A percentile compares a stretch with the other conserved stretches of the same genome.
phyloP scores from a whole-genome alignment of 2,329 filamentous ascomycete genomes.

The Daldinia sp. region DNA sequence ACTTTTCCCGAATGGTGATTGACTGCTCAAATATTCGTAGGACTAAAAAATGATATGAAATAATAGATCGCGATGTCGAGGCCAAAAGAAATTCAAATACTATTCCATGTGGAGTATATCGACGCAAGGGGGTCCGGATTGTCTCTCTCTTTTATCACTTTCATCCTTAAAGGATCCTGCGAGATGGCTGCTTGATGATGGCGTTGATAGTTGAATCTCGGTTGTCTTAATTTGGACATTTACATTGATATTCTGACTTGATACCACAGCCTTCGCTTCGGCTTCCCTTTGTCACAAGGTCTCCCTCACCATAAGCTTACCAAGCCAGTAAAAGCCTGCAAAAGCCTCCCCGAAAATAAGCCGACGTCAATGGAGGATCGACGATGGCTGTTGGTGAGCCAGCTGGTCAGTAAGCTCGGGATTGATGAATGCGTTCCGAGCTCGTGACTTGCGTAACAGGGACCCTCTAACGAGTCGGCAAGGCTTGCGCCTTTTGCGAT shows the following conservation, averaged over 20 bases:
- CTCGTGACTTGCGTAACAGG: constrained; percentile 38
- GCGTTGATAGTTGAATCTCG: constrained; percentile 25
- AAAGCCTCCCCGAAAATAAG: constrained; percentile 37
- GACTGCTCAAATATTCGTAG: neutral
- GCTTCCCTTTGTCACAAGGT: too few relatives aligned
- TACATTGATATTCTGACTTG: constrained; percentile 10
- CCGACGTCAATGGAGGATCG: constrained; percentile 31
- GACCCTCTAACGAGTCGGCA: constrained; percentile 23
- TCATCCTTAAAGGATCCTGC: constrained; percentile 17
- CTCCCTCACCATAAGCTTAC: too few relatives aligned
- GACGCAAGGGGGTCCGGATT: constrained; percentile 18
- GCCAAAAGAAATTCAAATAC: neutral
- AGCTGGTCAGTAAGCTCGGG: constrained; percentile 19
- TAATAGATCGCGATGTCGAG: neutral
- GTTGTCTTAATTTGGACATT: constrained; percentile 19
- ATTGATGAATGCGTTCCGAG: constrained; percentile 29
- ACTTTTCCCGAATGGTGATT: neutral
- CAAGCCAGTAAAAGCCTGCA: constrained; percentile 27
- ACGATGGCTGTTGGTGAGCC: constrained; percentile 31
- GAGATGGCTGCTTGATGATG: constrained; percentile 24
- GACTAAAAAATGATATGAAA: neutral
- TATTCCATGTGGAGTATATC: constrained; percentile 22
- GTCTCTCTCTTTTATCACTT: neutral
- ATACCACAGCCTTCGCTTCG: constrained; percentile 16
- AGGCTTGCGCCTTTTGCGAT: constrained; percentile 36